Evolutionary conservation across 805 yeast species (phyloP), one percentile per base, ranked within the genome.

Genomic region (Cyberlindnera lachancei): DNA sequence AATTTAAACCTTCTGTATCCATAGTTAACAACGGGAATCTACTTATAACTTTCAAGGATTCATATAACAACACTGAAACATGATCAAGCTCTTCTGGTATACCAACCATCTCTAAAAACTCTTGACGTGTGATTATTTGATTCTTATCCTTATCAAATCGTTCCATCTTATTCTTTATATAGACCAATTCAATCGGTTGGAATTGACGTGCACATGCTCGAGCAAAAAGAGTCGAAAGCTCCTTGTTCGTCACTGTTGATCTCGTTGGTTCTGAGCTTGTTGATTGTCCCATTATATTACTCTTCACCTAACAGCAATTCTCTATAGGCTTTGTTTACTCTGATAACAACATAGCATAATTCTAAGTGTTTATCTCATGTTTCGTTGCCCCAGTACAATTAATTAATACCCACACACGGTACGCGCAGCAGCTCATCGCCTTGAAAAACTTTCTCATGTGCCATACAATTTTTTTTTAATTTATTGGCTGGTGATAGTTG

Each of bases 11-110:
- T 23, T 22, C 23, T 4, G 18, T 27, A 18, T 27, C 23, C 17
- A 5, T 14, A 15, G 29, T 33, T 7, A 73, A 36, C 33, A 73
- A 61, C 0, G 84, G 84, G 43, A 68, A 70, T 18, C 58, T 56
- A 1, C 74, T 64, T 18, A 79, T 33, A 5, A 63, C 61, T 19
- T 55, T 51, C 12, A 73, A 49, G 5, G 70, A 52, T 6, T 58
- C 52, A 45, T 63, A 64, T 0, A 77, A 33, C 3, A 66, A 22
- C 6, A 56, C 50, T 1, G 59, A 46, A 1, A 63, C 51, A 4
- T 52, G 48, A 0, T 44, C 38, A 10, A 53, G 42, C 5, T 56
- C 49, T 2, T 42, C 49, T 2, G 70, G 69, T 3, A 71, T 35
- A 12, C 51, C 50, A 13, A 72, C 44, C 50, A 64, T 29, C 11